Evolutionary conservation across 495 filamentous ascomycete genomes (phyloP), one percentile per base, ranked within the genome.

Genomic region (Penicillium roqueforti): DNA sequence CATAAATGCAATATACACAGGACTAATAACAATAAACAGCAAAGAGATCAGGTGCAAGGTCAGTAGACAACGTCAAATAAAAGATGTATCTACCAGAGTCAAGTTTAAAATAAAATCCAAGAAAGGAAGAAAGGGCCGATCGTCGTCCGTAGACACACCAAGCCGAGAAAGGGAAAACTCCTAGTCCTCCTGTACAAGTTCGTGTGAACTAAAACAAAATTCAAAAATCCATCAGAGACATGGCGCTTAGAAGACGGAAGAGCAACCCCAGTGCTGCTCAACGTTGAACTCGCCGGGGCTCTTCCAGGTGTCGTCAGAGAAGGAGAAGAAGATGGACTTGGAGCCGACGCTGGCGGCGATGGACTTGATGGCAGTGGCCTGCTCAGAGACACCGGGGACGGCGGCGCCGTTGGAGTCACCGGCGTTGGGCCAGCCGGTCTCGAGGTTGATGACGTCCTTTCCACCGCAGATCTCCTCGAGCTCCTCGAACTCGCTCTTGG

Each of bases 351-450:
- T 61, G 53, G 73, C 61, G 55, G 76, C 59, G 58, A 96, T 90
- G 26, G 76, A 73, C 53, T 76, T 59, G 66, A 97, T 78, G 57
- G 92, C 92, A n/a, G 62, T 63, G 53, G 67, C 64, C 80, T 97
- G 92, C 74, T 93, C 71, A 13, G 57, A 9, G 1, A 36, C n/a
- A 50, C 87, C 83, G 42, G 91, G 82, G 57, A 87, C 72, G 29
- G 91, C 91, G 13, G 56, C 68, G 53, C 90, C 90, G 68, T 91
- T 91, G 66, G 80, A 56, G 14, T 68, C 53, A 64, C 92, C 91
- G 13, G 62, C 55, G 39, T 70, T 86, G 59, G 92, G 92, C 92
- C 92, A 97, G 63, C 92, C 92, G 32, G 87, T 88, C 83, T 97
- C 92, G 50, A 95, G 76, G 75, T 91, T 87, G 70, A 87, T 79